phyloP scores from a whole-genome alignment of 768 basidiomycete species.

The Rhizopogon vinicolor region DNA sequence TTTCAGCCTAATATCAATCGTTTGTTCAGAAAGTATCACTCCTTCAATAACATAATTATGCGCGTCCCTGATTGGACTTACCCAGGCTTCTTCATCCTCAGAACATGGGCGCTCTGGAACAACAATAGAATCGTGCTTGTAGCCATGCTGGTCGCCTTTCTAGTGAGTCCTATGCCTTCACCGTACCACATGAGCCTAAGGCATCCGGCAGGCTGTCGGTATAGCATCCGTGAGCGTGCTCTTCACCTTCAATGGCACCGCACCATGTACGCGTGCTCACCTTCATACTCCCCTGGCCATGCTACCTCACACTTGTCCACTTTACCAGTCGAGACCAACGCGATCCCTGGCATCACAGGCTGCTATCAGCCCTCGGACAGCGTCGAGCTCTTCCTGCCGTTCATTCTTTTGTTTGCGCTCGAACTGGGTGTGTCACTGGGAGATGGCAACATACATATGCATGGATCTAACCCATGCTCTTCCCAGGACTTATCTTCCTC shows the following conservation, averaged over 20 bases:
- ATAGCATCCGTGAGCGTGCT: background rate
- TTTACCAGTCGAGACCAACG: background rate
- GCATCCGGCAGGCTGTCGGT: background rate
- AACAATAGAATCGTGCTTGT: background rate
- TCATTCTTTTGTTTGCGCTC: background rate
- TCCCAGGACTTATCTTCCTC: background rate
- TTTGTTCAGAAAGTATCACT: background rate
- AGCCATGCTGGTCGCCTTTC: background rate
- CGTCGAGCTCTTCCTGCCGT: background rate
- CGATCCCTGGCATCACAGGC: background rate
- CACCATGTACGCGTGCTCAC: background rate
- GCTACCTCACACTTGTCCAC: background rate
- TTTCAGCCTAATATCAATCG: background rate
- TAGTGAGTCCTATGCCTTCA: background rate
- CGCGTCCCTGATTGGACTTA: background rate
- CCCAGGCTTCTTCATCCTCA: background rate
- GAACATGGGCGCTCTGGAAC: background rate
- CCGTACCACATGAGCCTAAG: too few relatives aligned
- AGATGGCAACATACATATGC: background rate
- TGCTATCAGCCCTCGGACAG: background rate
- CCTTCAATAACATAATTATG: background rate
- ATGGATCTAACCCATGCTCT: background rate
- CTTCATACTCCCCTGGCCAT: background rate
- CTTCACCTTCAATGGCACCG: background rate
- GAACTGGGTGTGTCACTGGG: background rate